Base-by-base conservation (phyloP, 164 flowering plant genomes). In the Buxus sempervirens region DNA sequence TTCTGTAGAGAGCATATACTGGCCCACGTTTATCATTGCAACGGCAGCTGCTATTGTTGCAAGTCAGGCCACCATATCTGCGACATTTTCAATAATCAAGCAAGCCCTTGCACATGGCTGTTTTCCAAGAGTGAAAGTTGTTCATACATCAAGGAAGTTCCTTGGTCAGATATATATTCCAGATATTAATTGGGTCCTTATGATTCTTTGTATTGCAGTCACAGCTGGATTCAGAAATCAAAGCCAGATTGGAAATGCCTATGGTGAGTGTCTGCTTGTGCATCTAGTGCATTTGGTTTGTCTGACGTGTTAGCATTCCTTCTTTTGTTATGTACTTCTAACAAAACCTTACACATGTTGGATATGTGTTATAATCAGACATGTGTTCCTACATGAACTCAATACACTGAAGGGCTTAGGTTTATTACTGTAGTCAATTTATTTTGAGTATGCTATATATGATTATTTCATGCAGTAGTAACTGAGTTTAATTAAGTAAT, bases 1-100 rank as follows among this genome's bases (percentile, higher is more conserved):
- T 62, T 56, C 7, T 79, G 82, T 88, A 96, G 99, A 82, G 0
- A 72, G 72, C 54, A 82, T 96, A 71, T 92, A 92, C 80, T 92
- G 98, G 98, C 96, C 98, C 9, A 82, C 89, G 65, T 92, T 92
- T 66, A 54, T 89, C 23, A 61, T 92, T 63, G 96, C 98, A 48
- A 92, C 96, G 60, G 78, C 81, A n/a, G 95, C 98, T 24, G 98
- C 98, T 28, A 66, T 84, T 56, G 96, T 92, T 74, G 98, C 96
- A 13, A 92, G 98, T 75, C 98, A 92, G 73, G 94, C 98, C 58
- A 87, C 91, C 21, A 88, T 92, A 73, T 81, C 95, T 45, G 98
- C 98, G 12, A 90, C 96, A 0, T 92, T 90, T 79, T 92, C 98
- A 36, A 85, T 90, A 64, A 85, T 92, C 67, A 92, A 92, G 85